A percentile compares a stretch with the other conserved stretches of the same genome.
These are phyloP conservation scores for Friedmanniomyces endolithicus DNA, from an alignment of 495 filamentous ascomycete genomes.

Conservation along the genomic window DNA sequence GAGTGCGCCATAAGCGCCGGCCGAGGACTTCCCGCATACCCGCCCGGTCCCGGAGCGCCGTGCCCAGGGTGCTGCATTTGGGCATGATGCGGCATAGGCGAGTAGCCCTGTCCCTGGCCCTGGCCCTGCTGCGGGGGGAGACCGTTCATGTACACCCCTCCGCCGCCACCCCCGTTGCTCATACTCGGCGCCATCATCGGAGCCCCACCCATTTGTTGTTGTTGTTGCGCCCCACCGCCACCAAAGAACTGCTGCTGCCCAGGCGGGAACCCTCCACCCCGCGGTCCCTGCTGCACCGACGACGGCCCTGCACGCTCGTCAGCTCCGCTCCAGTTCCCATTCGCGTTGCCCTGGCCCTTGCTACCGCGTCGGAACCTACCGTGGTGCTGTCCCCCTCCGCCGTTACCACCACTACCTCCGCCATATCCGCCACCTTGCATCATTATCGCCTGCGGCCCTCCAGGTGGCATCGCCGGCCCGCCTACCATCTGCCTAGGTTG, in stretches of 20 bases:
- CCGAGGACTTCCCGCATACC: constrained; percentile 41
- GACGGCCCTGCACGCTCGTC: background rate
- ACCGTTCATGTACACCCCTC: constrained; percentile 39
- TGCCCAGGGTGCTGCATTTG: constrained; percentile 53
- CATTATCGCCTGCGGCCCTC: background rate
- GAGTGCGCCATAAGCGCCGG: constrained; percentile 29
- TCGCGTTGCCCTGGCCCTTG: background rate
- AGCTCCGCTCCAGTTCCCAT: background rate
- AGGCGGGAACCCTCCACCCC: background rate
- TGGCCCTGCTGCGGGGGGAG: constrained; percentile 54
- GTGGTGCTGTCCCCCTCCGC: too few species aligned
- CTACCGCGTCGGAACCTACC: background rate
- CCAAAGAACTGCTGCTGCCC: background rate
- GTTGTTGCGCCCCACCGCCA: background rate
- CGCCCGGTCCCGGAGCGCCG: constrained; percentile 56
- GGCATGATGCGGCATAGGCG: constrained; percentile 52
- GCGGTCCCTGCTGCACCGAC: background rate
- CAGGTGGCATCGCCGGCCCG: background rate
- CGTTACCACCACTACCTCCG: too few species aligned
- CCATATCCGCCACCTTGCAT: background rate
- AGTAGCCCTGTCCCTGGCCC: constrained; percentile 55
- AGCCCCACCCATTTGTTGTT: background rate
- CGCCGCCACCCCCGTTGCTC: constrained; percentile 41
- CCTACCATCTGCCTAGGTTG: background rate
- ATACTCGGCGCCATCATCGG: constrained; percentile 68